Base-by-base conservation (phyloP, 441 rosid genomes). In the Erodium trifolium region DNA sequence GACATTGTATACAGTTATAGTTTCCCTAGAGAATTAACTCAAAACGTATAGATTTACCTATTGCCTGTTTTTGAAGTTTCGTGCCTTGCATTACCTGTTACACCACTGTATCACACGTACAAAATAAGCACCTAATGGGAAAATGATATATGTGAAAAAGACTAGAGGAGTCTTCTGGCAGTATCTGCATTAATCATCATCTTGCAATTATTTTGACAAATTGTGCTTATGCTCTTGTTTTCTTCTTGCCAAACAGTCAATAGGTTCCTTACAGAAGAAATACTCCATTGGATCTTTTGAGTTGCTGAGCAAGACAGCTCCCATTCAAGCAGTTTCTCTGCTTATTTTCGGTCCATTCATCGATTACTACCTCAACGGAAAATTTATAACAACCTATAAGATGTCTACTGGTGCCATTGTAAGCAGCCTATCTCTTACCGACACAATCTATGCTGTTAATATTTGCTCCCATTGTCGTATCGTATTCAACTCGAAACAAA, bases 261-360 rank as follows among this genome's bases (percentile, higher is more conserved):
- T 90, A 67, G 98, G 98, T 63, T 91, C 98, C 71, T 76, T 89
- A 16, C 97, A 93, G 79, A 87, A 84, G 89, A 93, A 91, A 73
- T 93, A 93, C 82, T 83, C 95, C 10, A 68, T 93, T 65, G 97
- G 97, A 76, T 93, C 98, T 13, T 93, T 93, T 71, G 97, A 93
- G 77, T 80, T 93, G 82, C 82, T 93, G 68, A 93, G 97, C 75
- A 89, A 81, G 80, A 93, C 97, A 7, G 98, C 98, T 76, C 98
- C 98, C 23, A 93, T 93, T 73, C 98, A 93, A 87, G 97, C 96
- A 19, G 10, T 87, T 53, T 93, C 95, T 57, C 98, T 93, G 43
- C 90, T 93, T 69, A 65, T 89, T 47, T 67, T 93, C 39, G 98
- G 98, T 74, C 98, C 98, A 18, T 88, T 89, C 57, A 74, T 87